Evolutionary conservation across 2,329 filamentous ascomycete species (phyloP).

Genomic region (Aspergillus pseudonomiae): DNA sequence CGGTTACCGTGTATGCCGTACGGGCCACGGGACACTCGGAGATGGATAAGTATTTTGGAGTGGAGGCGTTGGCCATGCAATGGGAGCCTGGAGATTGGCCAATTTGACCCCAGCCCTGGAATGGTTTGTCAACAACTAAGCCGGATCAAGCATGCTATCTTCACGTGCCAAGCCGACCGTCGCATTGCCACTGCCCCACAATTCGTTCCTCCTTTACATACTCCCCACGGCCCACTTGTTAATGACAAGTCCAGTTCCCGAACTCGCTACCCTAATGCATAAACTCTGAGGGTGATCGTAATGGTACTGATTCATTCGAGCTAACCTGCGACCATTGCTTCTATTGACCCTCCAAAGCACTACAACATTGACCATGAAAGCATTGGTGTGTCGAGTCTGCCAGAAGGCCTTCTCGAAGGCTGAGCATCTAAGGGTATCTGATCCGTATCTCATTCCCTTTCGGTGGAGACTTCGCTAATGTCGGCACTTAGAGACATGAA

Average conservation of each 20-base stretch:
- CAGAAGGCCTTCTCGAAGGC: constrained; percentile 47
- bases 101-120: not conserved
- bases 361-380: constrained; percentile 26
- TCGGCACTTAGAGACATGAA: constrained; percentile 44
- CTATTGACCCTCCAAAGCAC: constrained; percentile 12
- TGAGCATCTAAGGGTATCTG: constrained; percentile 44
- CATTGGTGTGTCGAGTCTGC: constrained; percentile 43
- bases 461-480: constrained; percentile 21
- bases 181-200: constrained; percentile 27
- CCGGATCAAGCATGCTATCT: not conserved
- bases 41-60: constrained; percentile 20
- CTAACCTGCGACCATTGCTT: not conserved
- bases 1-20: not conserved
- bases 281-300: not conserved
- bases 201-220: constrained; percentile 18
- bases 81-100: not conserved
- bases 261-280: not conserved
- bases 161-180: constrained; percentile 11
- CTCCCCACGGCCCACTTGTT: constrained; percentile 8
- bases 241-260: not conserved
- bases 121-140: not conserved
- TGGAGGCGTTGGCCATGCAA: not conserved
- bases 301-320: not conserved
- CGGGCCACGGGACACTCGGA: not conserved
- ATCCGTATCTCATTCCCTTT: constrained; percentile 3